These are phyloP conservation scores for Alternaria infectoria DNA, from an alignment of 2,329 filamentous ascomycete species.

Conservation along the genomic window DNA sequence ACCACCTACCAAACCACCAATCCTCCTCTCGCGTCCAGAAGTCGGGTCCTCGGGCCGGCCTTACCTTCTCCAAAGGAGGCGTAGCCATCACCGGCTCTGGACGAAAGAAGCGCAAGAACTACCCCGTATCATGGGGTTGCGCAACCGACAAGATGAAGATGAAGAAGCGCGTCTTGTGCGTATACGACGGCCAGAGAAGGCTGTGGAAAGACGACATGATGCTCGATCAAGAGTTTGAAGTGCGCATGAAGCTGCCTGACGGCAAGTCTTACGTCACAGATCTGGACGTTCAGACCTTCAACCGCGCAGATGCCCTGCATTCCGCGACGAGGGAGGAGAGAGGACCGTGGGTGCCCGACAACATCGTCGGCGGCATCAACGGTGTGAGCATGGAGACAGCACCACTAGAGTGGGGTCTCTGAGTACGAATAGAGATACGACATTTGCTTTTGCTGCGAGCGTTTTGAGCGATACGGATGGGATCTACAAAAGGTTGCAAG, in stretches of 20 bases:
- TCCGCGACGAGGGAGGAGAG: constrained; percentile 84
- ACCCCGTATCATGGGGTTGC: constrained; percentile 92
- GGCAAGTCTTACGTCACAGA: constrained; percentile 88
- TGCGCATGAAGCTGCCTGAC: constrained; percentile 74
- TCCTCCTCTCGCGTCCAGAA: constrained; percentile 14
- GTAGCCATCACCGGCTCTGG: constrained; percentile 64
- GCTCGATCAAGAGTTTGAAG: constrained; percentile 93
- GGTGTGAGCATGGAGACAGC: neutral
- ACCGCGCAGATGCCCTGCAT: constrained; percentile 84
- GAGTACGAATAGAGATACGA: constrained; percentile 5
- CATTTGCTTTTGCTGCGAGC: constrained; percentile 2
- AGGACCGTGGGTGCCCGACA: constrained; percentile 80
- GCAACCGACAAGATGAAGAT: constrained; percentile 93
- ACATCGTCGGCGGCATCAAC: constrained; percentile 52
- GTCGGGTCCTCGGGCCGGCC: constrained; percentile 58
- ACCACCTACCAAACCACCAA: constrained; percentile 48
- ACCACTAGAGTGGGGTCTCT: constrained; percentile 6
- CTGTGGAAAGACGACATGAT: constrained; percentile 99
- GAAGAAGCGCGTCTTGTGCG: constrained; percentile 94
- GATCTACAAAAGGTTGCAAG: constrained; percentile 18
- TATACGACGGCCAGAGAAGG: constrained; percentile 86
- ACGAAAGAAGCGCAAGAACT: constrained; percentile 91
- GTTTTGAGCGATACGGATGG: constrained; percentile 12
- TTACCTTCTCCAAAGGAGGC: constrained; percentile 80
- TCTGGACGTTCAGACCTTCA: constrained; percentile 87